A percentile compares a stretch with the other conserved stretches of the same genome.
phyloP scores from a whole-genome alignment of 1,284 basidiomycete genomes.

The Meira nashicola region DNA sequence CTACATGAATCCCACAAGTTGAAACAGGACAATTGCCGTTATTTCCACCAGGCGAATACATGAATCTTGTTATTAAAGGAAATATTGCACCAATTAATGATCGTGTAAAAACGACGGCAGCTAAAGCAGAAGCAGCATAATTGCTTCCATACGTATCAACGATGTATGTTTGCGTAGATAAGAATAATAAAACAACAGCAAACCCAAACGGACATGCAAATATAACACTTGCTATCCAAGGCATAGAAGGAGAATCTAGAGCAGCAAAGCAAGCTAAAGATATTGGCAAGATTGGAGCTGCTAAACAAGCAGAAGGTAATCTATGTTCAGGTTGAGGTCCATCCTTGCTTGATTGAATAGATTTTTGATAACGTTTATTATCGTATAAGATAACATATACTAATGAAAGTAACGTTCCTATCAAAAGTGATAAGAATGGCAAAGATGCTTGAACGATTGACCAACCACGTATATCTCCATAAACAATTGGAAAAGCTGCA shows the following conservation, averaged over 20 bases:
- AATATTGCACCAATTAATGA: background rate
- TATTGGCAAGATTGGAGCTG: background rate
- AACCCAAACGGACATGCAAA: background rate
- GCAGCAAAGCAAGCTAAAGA: background rate
- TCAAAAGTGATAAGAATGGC: background rate
- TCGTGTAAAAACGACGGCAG: background rate
- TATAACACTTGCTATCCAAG: background rate
- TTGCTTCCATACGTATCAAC: constrained; percentile 45
- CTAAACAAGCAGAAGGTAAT: background rate
- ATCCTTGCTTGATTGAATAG: too few species aligned
- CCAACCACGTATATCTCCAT: too few species aligned
- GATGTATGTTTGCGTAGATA: background rate
- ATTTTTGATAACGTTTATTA: constrained; percentile 37
- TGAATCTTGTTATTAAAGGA: background rate
- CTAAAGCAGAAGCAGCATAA: background rate
- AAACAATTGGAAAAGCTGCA: constrained; percentile 9
- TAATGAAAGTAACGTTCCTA: constrained; percentile 2
- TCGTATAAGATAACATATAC: background rate
- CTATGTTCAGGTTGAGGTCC: constrained; percentile 20
- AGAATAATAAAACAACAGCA: background rate
- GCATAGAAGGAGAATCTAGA: background rate
- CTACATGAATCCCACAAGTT: background rate
- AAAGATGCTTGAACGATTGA: too few species aligned
- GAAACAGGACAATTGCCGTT: background rate
- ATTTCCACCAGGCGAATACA: background rate